Base-by-base conservation (phyloP, 495 filamentous ascomycete genomes). In the Penicillium manginii region DNA sequence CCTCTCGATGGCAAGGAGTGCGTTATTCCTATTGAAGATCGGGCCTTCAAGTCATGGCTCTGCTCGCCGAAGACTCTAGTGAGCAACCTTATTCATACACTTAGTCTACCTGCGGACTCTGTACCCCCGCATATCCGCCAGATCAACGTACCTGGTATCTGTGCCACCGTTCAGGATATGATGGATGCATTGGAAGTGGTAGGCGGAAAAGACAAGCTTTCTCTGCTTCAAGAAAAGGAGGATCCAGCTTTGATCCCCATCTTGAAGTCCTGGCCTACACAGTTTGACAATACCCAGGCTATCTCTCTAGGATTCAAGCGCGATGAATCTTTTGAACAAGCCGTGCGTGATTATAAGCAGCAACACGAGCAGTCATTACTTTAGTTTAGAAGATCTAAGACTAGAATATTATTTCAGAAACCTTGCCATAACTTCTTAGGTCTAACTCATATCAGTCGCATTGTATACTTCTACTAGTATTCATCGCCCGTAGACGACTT, bases 101-200 rank as follows among this genome's bases (percentile, higher is more conserved):
- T 89, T 53, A 66, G 69, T 17, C 69, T 89, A 61, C 74, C 81
- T 4, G 70, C 71, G 4, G 73, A 80, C 17, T 73, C 68, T 37
- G 62, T 90, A 55, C 81, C 82, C 23, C 57, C 52, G 22, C 80
- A 88, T 62, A 82, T 80, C 33, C 76, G 88, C 32, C 81, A 84
- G 55, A 78, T 91, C 47, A 89, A 90, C 70, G 74, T 91, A 18
- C 89, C 89, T 1, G 89, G 89, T 0, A 84, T 88, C 39, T 84
- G 83, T 22, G 86, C 87, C 21, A 88, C 81, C 2, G 77, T 90
- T 5, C 83, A 87, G 72, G 85, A 89, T 59, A 83, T 91, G 79
- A 81, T 90, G 78, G 85, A 91, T 65, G 84, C 88, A 21, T 63
- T 92, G 65, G 84, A 76, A 19, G 84, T 80, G 64, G 81, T 88